Conservation (phyloP, 2,329 filamentous ascomycete species). For the Aureobasidium pullulans region DNA sequence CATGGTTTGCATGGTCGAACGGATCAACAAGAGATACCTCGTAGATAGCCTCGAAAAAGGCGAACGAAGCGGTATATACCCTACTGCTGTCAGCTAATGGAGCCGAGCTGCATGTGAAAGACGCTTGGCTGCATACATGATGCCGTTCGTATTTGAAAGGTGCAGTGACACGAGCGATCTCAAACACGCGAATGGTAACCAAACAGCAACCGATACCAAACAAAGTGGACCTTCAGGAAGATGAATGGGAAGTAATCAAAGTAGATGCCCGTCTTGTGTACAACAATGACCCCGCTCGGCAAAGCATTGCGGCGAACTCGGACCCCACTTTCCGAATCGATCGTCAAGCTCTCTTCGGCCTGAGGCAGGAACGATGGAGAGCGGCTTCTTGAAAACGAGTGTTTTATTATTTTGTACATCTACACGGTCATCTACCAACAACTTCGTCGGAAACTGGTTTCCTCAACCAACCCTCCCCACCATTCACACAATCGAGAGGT, state of each 20-base stretch:
- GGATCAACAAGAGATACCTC: conserved; percentile 40
- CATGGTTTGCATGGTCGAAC: not conserved
- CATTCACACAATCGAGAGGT: too few relatives aligned
- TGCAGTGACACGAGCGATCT: not conserved
- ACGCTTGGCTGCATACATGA: conserved; percentile 4
- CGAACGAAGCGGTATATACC: conserved; percentile 66
- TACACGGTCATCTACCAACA: not conserved
- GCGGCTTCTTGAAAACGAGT: not conserved
- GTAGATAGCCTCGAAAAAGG: conserved; percentile 77
- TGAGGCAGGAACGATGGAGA: not conserved
- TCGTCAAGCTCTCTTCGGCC: not conserved
- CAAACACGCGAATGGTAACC: not conserved
- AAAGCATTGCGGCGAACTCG: not conserved
- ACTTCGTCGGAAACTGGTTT: too few relatives aligned
- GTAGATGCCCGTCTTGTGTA: not conserved
- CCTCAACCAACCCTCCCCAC: too few relatives aligned
- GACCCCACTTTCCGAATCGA: conserved; percentile 4
- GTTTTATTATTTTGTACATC: not conserved
- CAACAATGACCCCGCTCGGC: conserved; percentile 8
- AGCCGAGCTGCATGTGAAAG: not conserved
- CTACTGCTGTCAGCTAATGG: conserved; percentile 19
- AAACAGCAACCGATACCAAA: not conserved
- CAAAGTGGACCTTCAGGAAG: not conserved
- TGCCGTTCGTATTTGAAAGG: not conserved
- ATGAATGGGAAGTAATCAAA: not conserved